These are phyloP conservation scores for Claviceps sorghi DNA, from an alignment of 2,329 filamentous ascomycete genomes.

Conservation along the genomic window DNA sequence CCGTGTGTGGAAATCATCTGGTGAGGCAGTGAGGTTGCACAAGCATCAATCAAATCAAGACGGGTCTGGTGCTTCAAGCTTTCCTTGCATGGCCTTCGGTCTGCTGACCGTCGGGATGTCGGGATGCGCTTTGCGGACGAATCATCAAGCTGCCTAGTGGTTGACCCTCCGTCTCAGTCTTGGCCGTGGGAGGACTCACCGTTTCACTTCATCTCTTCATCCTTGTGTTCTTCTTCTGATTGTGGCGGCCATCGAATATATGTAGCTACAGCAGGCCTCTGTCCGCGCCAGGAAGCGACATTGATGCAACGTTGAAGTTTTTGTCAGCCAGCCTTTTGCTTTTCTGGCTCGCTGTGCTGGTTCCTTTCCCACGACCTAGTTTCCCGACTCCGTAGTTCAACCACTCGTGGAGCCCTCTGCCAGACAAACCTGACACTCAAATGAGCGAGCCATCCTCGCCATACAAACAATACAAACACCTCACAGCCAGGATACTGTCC, in stretches of 20 bases:
- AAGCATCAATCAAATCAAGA: too few relatives aligned
- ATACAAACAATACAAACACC: background rate
- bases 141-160: background rate
- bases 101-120: background rate
- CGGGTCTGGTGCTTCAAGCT: background rate
- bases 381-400: background rate
- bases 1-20: background rate
- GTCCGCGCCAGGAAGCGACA: background rate
- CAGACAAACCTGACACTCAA: background rate
- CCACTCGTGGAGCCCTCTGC: background rate
- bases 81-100: background rate
- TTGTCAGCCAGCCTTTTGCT: too few relatives aligned
- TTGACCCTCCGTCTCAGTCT: background rate
- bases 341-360: too few relatives aligned
- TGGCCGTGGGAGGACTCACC: background rate
- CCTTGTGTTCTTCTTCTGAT: background rate
- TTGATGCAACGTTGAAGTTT: background rate
- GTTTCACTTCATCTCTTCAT: background rate
- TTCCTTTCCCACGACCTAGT: background rate
- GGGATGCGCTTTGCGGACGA: background rate
- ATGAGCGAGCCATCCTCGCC: background rate
- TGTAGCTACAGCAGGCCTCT: background rate
- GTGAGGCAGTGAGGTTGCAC: background rate
- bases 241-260: background rate
- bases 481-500: conserved; percentile 8